These are phyloP conservation scores for Pseudogymnoascus sp. DNA, from an alignment of 2,329 filamentous ascomycete genomes.

Conservation along the genomic window DNA sequence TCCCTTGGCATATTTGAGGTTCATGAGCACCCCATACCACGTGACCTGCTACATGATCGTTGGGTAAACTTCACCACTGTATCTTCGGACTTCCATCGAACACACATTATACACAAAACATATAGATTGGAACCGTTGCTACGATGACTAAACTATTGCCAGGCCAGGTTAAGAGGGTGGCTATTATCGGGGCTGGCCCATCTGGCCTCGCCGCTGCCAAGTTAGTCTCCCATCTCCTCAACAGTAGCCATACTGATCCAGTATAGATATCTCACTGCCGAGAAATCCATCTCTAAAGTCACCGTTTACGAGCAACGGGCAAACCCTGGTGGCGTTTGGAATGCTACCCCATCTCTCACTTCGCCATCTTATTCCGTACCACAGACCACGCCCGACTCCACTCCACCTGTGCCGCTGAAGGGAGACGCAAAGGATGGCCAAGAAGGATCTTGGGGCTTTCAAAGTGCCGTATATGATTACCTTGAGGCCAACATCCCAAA, in stretches of 20 bases:
- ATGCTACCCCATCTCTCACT: constrained; percentile 50
- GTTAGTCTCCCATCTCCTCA: constrained; percentile 15
- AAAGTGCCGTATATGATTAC: constrained; percentile 69
- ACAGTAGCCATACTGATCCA: not conserved
- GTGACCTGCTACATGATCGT: not conserved
- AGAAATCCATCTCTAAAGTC: constrained; percentile 60
- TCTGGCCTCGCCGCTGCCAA: constrained; percentile 72
- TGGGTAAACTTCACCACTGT: not conserved
- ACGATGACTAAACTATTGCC: not conserved
- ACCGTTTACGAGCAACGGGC: constrained; percentile 75
- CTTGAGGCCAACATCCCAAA: constrained; percentile 84
- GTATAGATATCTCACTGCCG: constrained; percentile 56
- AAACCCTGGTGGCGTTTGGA: constrained; percentile 77
- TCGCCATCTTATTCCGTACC: constrained; percentile 28
- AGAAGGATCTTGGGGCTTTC: not conserved
- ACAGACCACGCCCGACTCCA: constrained; percentile 56
- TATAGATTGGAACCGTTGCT: not conserved
- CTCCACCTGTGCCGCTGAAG: constrained; percentile 56
- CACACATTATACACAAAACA: not conserved
- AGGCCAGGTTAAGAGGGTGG: constrained; percentile 48
- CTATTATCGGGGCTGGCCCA: constrained; percentile 77
- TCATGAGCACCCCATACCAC: constrained; percentile 5
- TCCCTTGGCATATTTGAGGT: constrained; percentile 1
- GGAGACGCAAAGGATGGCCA: constrained; percentile 18
- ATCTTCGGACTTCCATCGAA: not conserved